Conservation (phyloP, 2,329 filamentous ascomycete species). For the Neopestalotiopsis rosae region DNA sequence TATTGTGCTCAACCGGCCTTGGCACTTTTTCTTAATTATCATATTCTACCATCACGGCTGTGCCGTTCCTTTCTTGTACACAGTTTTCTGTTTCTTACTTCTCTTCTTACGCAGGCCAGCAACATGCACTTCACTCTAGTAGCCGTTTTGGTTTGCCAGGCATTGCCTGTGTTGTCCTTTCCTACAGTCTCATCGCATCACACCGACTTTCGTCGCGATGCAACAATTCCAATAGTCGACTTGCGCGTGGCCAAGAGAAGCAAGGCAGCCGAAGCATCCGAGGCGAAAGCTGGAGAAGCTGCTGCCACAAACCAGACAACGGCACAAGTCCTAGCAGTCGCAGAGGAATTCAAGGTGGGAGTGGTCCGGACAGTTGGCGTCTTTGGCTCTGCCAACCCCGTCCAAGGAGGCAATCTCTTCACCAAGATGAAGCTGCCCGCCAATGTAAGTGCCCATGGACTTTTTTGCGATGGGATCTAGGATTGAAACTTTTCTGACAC, state of each 20-base stretch:
- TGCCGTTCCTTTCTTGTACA: not conserved
- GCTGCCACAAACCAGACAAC: not conserved
- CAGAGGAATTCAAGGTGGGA: conserved; percentile 16
- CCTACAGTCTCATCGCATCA: not conserved
- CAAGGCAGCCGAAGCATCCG: not conserved
- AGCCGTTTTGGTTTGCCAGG: not conserved
- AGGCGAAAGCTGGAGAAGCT: not conserved
- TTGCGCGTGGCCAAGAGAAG: not conserved
- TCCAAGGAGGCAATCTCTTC: conserved; percentile 17
- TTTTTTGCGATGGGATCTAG: not conserved
- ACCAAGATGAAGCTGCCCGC: conserved; percentile 19
- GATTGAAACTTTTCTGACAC: not conserved
- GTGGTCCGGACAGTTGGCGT: conserved; percentile 16
- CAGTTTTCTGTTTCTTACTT: not conserved
- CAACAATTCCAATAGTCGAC: not conserved
- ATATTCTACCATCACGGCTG: not conserved
- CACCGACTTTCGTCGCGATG: not conserved
- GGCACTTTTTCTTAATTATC: not conserved
- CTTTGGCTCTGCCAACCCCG: conserved; percentile 19
- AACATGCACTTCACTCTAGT: not conserved
- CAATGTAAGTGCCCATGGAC: conserved; percentile 15
- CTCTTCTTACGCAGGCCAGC: not conserved
- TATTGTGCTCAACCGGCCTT: not conserved
- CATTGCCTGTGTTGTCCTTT: not conserved
- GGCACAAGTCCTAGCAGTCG: not conserved